These are phyloP conservation scores for Meyerozyma athensensis DNA, from an alignment of 1,139 yeast species.

Conservation along the genomic window DNA sequence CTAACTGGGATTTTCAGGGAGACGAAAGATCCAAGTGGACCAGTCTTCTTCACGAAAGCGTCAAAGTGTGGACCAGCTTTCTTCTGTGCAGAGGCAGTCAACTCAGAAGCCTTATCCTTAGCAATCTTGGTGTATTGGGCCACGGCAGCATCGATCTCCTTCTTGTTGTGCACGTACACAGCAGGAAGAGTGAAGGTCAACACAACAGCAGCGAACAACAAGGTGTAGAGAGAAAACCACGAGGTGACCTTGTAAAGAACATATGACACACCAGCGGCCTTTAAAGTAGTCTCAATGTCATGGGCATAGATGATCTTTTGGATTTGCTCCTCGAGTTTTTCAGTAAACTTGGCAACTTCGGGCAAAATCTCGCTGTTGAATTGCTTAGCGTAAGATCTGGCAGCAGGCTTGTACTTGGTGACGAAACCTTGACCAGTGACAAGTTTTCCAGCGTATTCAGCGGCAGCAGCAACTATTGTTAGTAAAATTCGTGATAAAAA, in stretches of 20 bases:
- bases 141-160: conserved; percentile 73
- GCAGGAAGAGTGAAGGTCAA: conserved; percentile 73
- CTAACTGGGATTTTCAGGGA: conserved; percentile 60
- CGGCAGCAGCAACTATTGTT: conserved; percentile 52
- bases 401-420: conserved; percentile 55
- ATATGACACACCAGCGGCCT: conserved; percentile 65
- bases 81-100: conserved; percentile 46
- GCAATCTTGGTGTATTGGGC: conserved; percentile 53
- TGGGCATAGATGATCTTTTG: conserved; percentile 64
- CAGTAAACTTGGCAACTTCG: conserved; percentile 38
- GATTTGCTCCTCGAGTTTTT: conserved; percentile 41
- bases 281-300: conserved; percentile 64
- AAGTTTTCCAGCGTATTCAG: conserved; percentile 64
- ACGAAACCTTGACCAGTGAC: conserved; percentile 70
- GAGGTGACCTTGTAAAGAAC: conserved; percentile 70
- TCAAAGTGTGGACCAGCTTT: conserved; percentile 48
- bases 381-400: conserved; percentile 34
- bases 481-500: conserved; percentile 13
- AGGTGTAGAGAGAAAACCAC: conserved; percentile 68
- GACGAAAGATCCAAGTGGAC: conserved; percentile 60
- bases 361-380: conserved; percentile 41
- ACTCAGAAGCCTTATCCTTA: conserved; percentile 52
- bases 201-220: conserved; percentile 54
- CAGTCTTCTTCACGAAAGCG: conserved; percentile 49
- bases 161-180: conserved; percentile 68